Conservation (phyloP, 164 flowering plant species). For the Vitis riparia region DNA sequence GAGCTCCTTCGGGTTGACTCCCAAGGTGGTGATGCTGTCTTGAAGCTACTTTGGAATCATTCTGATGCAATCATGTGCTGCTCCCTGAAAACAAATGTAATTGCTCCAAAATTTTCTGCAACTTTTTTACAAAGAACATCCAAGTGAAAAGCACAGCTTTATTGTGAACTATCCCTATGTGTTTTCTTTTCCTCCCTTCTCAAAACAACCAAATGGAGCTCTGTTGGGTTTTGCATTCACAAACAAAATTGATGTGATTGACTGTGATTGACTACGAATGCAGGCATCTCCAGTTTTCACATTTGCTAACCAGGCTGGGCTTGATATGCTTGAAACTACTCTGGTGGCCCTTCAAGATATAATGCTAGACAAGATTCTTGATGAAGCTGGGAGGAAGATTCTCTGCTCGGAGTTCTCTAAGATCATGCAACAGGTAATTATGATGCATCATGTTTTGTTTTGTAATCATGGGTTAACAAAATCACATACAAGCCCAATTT, state of each 20-base stretch:
- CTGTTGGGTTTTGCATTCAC: too few species aligned
- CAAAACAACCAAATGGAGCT: too few species aligned
- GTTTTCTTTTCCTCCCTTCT: neutral
- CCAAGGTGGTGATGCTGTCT: constrained; percentile 51
- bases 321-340: constrained; percentile 83
- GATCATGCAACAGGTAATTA: constrained; percentile 64
- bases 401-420: constrained; percentile 64
- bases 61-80: constrained; percentile 86
- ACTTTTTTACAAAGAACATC: neutral
- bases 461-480: too few species aligned
- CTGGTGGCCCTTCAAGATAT: constrained; percentile 77
- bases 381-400: constrained; percentile 54
- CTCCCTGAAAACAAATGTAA: constrained; percentile 66
- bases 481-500: too few species aligned
- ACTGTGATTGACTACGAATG: neutral
- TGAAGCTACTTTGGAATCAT: constrained; percentile 78
- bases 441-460: too few species aligned
- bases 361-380: constrained; percentile 64
- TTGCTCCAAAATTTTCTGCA: neutral
- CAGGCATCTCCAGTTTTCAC: constrained; percentile 75
- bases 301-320: constrained; percentile 78
- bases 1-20: constrained; percentile 56
- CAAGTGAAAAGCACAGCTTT: neutral
- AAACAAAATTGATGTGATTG: too few species aligned
- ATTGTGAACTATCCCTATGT: too few species aligned